Conservation (phyloP, 177 flowering plant genomes). For the Vitis hybrid region DNA sequence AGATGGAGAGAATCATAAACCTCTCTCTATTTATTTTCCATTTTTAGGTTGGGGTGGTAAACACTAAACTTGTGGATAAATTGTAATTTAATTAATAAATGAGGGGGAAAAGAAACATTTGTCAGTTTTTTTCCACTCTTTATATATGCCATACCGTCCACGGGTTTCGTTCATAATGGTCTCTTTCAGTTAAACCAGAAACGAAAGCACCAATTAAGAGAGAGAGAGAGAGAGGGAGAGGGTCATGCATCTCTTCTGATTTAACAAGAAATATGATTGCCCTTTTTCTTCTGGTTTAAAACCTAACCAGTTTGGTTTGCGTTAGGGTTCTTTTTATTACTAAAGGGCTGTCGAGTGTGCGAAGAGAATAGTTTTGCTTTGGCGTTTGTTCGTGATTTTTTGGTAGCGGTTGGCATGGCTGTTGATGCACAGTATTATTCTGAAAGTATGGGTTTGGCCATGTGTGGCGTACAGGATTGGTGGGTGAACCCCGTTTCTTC, state of each 20-base stretch:
- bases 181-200: conserved; percentile 22
- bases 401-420: conserved; percentile 19
- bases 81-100: neutral
- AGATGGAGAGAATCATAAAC: neutral
- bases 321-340: neutral
- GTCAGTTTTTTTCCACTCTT: conserved; percentile 13
- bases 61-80: no score
- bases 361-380: neutral
- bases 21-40: neutral
- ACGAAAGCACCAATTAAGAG: conserved; percentile 17
- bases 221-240: conserved; percentile 10
- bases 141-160: conserved; percentile 15
- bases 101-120: neutral
- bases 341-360: neutral
- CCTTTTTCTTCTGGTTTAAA: conserved; percentile 11
- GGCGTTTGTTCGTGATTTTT: neutral
- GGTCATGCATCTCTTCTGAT: conserved; percentile 42
- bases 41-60: conserved; percentile 3
- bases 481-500: conserved; percentile 10
- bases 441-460: conserved; percentile 20
- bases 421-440: conserved; percentile 32
- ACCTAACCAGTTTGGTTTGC: conserved; percentile 19
- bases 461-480: conserved; percentile 28
- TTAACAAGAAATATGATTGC: conserved; percentile 21
- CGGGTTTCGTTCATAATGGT: conserved; percentile 10